Conservation (phyloP, 225 moss, liverwort and hornwort species). For the Pleurozium schreberi region DNA sequence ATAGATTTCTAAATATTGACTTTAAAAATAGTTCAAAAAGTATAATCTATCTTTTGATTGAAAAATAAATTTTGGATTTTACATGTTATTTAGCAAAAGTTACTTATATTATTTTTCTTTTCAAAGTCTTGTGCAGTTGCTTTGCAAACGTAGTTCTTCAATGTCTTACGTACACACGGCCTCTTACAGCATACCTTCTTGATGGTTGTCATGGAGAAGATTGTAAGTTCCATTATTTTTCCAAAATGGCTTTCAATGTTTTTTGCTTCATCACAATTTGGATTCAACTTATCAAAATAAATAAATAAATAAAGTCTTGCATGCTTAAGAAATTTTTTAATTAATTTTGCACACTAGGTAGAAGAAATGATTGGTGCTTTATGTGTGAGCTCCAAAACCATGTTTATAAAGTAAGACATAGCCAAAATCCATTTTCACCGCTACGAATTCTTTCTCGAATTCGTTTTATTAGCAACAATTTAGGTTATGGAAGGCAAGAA, state of each 20-base stretch:
- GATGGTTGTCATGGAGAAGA: slow-evolving; percentile 56
- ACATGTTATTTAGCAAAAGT: background rate
- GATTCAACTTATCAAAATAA: background rate
- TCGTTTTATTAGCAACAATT: slow-evolving; percentile 73
- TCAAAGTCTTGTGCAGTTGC: slow-evolving; percentile 37
- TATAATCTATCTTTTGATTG: background rate
- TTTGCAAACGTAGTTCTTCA: slow-evolving; percentile 97
- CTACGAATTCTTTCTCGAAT: slow-evolving; percentile 80
- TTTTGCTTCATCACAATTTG: background rate
- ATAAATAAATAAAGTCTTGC: rapidly evolving
- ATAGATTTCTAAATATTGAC: background rate
- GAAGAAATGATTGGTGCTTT: slow-evolving; percentile 84
- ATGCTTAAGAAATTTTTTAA: background rate
- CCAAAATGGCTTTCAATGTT: too few relatives aligned
- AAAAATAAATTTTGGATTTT: too few relatives aligned
- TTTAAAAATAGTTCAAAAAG: too few relatives aligned
- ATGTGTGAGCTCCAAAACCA: slow-evolving; percentile 95
- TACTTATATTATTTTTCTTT: background rate
- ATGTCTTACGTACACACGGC: slow-evolving; percentile 83
- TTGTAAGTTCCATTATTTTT: slow-evolving; percentile 36
- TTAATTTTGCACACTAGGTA: slow-evolving; percentile 25
- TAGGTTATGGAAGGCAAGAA: slow-evolving; percentile 98
- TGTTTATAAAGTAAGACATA: slow-evolving; percentile 58
- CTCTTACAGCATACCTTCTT: slow-evolving; percentile 57
- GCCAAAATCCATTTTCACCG: slow-evolving; percentile 67